These are phyloP conservation scores for Lasiosphaeria miniovina DNA, from an alignment of 495 filamentous ascomycete species.

Conservation along the genomic window DNA sequence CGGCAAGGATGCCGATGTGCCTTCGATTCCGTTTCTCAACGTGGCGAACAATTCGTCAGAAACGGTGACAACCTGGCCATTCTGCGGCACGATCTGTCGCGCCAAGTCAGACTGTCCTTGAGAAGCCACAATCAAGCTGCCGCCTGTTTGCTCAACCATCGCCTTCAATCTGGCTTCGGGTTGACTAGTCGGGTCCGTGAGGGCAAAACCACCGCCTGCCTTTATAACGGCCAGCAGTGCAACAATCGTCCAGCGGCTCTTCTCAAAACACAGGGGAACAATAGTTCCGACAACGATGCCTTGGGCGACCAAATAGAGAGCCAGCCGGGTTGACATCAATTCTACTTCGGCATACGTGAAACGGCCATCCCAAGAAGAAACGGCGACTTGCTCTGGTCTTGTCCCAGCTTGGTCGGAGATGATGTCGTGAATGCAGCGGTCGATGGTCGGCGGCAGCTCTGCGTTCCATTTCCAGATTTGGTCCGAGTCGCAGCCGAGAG, in stretches of 20 bases:
- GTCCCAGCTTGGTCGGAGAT: constrained; percentile 30
- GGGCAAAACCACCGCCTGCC: constrained; percentile 45
- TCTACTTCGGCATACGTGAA: constrained; percentile 58
- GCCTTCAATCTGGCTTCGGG: constrained; percentile 48
- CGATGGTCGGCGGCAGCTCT: constrained; percentile 34
- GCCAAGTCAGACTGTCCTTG: constrained; percentile 30
- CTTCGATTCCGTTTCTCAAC: not conserved
- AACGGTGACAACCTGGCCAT: constrained; percentile 25
- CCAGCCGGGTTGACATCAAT: constrained; percentile 45
- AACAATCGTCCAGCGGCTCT: constrained; percentile 52
- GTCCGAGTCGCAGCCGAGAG: constrained; percentile 23
- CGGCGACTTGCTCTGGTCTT: constrained; percentile 30
- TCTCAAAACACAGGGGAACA: constrained; percentile 55
- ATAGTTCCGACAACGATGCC: constrained; percentile 47
- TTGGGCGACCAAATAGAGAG: constrained; percentile 35
- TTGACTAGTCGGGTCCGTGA: constrained; percentile 40
- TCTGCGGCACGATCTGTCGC: constrained; percentile 25
- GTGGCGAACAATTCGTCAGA: constrained; percentile 7
- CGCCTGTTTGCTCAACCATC: constrained; percentile 51
- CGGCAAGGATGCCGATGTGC: constrained; percentile 12
- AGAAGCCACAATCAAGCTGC: constrained; percentile 55
- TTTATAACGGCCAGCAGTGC: constrained; percentile 54
- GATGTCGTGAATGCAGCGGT: constrained; percentile 40
- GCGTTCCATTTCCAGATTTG: constrained; percentile 43
- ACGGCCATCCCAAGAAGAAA: constrained; percentile 56